Evolutionary conservation across 2,329 filamentous ascomycete genomes (phyloP), one percentile per base, ranked within the genome.

Genomic region (Plectosphaerella sp.): DNA sequence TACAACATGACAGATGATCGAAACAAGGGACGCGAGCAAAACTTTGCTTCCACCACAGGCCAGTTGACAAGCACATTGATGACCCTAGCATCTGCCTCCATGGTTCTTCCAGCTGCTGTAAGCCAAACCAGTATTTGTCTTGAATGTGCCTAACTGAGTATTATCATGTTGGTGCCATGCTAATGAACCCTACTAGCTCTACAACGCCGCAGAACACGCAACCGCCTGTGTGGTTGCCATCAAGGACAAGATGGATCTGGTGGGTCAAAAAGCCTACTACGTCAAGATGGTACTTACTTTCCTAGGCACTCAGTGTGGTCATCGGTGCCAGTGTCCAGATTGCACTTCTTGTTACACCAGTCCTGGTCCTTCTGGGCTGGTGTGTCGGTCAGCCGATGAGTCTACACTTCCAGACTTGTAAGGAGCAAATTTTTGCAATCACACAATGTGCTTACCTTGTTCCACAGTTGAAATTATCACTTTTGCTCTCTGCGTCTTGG

Each of bases 241-340:
- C 57, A 87, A 89, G 67, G 82, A 92, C 71, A 92, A 87, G 74
- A 87, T 87, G 83, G 82, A 86, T 61, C 71, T 86, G 49, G 66
- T 93, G 74, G 87, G 22, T 22, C 22, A 5, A 22, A 22, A 3
- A 22, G 22, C 22, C 22, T 22, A 3, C 22, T 22, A 22, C 22
- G 22, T 22, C 22, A 22, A 5, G 22, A 5, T 5, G 5, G 22
- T 22, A 22, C 22, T 22, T 3, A 22, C 22, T 22, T 22, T 22
- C 22, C 22, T 22, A 22, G 22, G 22, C 22, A 22, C 22, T 22
- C 5, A 22, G 87, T 42, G 88, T 93, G 48, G 89, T 89, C 25
- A 88, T 93, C 62, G 89, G 89, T 45, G 90, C 86, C 54, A 89
- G 86, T 67, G 85, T 93, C 65, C 89, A 93, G 69, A 93, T 93